Evolutionary conservation across 1,284 basidiomycete genomes (phyloP), one percentile per base, ranked within the genome.

Genomic region (Cronartium quercuum): DNA sequence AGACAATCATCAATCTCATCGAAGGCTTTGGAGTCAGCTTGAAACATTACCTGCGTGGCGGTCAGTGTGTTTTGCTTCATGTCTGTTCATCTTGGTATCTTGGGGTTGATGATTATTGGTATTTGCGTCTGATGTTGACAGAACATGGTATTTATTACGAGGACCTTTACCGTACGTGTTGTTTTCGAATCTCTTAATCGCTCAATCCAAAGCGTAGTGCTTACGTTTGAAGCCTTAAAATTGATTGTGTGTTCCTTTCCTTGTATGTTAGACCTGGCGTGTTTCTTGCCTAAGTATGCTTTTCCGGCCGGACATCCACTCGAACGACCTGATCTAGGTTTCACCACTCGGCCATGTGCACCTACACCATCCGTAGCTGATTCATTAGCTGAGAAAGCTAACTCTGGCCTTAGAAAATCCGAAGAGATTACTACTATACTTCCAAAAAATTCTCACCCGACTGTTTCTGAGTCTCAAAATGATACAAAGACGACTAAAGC

Each of bases 141-240:
- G 63, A 65, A 65, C 41, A 65, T 24, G 63, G 63, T n/a, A 65
- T 65, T 65, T 65, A 65, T 29, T 65, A 65, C 40, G 63, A 65
- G 21, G 63, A 65, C 42, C 18, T 65, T 12, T 65, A 65, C 40
- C 63, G 63, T 65, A 35, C 40, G 63, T 65, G 42, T 29, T 13
- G 41, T 65, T 34, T 38, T 18, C 35, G 29, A 61, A 6, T 61
- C 1, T 37, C n/a, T n/a, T n/a, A n/a, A n/a, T n/a, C n/a, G n/a
- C n/a, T n/a, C n/a, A n/a, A n/a, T n/a, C n/a, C n/a, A n/a, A n/a
- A n/a, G n/a, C n/a, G n/a, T n/a, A n/a, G n/a, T n/a, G n/a, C 5
- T 51, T 10, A 5, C 47, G 15, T 55, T 55, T 55, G 51, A 55
- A 55, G 15, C 15, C n/a, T 55, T 55, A 21, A n/a, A 2, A 55